phyloP scores from a whole-genome alignment of 306 rosid genomes.

The Prunus kanzakura region DNA sequence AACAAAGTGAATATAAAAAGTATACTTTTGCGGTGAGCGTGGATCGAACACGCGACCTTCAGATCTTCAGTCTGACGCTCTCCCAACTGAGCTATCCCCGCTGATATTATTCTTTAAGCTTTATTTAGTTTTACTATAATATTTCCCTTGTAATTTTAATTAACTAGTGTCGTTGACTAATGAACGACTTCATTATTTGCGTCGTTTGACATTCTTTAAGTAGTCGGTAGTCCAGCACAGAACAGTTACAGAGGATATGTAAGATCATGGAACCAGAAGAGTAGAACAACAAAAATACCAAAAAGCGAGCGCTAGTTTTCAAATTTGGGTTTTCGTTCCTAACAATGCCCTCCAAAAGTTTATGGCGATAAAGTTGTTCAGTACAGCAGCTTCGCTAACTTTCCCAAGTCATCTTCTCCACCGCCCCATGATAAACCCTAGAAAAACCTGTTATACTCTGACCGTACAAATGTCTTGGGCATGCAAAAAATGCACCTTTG shows the following conservation, averaged over 20 bases:
- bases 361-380: not conserved
- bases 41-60: slow-evolving; percentile 26
- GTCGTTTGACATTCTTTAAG: not conserved
- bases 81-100: slow-evolving; percentile 28
- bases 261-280: not conserved
- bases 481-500: slow-evolving; percentile 75
- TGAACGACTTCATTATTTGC: not conserved
- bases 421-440: slow-evolving; percentile 29
- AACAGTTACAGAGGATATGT: not conserved
- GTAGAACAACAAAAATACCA: not conserved
- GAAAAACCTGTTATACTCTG: not conserved
- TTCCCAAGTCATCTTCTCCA: slow-evolving; percentile 8
- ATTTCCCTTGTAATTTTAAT: too few relatives aligned
- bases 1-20: too few relatives aligned
- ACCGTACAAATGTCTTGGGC: slow-evolving; percentile 58
- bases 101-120: accelerated
- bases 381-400: not conserved
- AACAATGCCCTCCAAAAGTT: not conserved
- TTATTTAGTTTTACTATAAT: accelerated
- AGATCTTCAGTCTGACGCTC: slow-evolving; percentile 32
- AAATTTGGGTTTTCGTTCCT: not conserved
- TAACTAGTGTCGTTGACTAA: not conserved
- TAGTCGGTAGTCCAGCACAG: not conserved
- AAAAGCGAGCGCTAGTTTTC: slow-evolving; percentile 1
- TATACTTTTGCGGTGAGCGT: slow-evolving; percentile 7